Percentiles rank a stretch among this genome's conserved stretches.
These are phyloP conservation scores for Penicillium desertorum DNA, from an alignment of 495 filamentous ascomycete genomes.

Conservation along the genomic window DNA sequence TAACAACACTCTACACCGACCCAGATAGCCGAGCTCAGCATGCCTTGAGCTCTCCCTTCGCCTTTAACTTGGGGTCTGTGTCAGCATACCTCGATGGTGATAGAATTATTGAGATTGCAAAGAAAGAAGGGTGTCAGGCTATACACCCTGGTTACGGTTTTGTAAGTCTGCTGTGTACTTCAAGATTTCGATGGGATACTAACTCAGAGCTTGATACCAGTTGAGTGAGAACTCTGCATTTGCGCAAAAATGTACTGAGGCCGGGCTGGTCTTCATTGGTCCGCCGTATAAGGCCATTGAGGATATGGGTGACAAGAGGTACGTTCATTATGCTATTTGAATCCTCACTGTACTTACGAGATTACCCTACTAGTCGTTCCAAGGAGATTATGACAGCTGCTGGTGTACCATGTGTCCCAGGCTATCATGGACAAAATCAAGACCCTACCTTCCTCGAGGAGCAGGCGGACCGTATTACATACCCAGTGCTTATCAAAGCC, in stretches of 20 bases:
- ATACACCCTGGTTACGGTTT: conserved; percentile 98
- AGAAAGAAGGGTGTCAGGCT: conserved; percentile 77
- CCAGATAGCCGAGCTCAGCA: conserved; percentile 87
- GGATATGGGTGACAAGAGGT: conserved; percentile 96
- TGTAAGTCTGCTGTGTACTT: conserved; percentile 44
- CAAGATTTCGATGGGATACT: background rate
- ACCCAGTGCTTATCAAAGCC: conserved; percentile 93
- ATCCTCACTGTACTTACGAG: background rate
- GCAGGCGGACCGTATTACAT: conserved; percentile 79
- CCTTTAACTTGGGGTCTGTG: conserved; percentile 77
- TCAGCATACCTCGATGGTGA: conserved; percentile 90
- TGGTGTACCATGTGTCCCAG: conserved; percentile 92
- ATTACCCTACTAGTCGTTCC: conserved; percentile 50
- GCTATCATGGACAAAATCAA: conserved; percentile 90
- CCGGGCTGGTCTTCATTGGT: conserved; percentile 91
- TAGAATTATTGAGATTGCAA: conserved; percentile 83
- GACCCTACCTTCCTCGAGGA: conserved; percentile 65
- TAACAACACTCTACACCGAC: conserved; percentile 93
- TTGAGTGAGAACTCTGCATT: conserved; percentile 90
- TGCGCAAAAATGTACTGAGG: conserved; percentile 83
- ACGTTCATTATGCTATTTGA: conserved; percentile 14
- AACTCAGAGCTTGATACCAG: conserved; percentile 25
- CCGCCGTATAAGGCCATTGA: conserved; percentile 91
- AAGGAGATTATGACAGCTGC: conserved; percentile 96
- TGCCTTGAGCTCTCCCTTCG: conserved; percentile 76